These are phyloP conservation scores for Leptographium radiaticola DNA, from an alignment of 2,329 filamentous ascomycete species.

Conservation along the genomic window DNA sequence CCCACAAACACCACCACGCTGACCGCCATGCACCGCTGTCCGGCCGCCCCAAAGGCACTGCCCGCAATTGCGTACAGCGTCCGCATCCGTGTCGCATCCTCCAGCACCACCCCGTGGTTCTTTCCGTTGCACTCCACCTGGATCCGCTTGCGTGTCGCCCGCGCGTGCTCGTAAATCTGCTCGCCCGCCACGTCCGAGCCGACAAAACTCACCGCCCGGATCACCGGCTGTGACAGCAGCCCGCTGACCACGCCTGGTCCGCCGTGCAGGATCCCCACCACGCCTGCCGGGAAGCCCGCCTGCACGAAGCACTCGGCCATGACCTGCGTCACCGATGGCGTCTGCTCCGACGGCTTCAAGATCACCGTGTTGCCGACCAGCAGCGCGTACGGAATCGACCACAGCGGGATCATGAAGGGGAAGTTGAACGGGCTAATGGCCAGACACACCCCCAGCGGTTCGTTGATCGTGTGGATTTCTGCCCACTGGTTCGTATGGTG, in stretches of 20 bases:
- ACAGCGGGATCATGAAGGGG: conserved; percentile 84
- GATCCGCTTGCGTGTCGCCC: conserved; percentile 74
- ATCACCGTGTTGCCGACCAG: conserved; percentile 73
- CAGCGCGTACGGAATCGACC: conserved; percentile 74
- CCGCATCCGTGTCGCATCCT: conserved; percentile 81
- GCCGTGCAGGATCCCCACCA: conserved; percentile 72
- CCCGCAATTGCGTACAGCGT: conserved; percentile 73
- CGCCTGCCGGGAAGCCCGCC: conserved; percentile 69
- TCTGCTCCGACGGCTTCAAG: conserved; percentile 74
- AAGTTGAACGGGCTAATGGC: conserved; percentile 43
- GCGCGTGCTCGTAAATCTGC: conserved; percentile 68
- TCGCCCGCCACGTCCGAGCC: conserved; percentile 78
- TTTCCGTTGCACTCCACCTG: conserved; percentile 81
- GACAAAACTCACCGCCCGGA: conserved; percentile 79
- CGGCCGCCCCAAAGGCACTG: conserved; percentile 72
- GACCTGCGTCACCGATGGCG: conserved; percentile 69
- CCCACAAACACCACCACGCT: conserved; percentile 72
- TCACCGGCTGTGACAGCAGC: conserved; percentile 68
- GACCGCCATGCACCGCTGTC: conserved; percentile 77
- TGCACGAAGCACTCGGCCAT: conserved; percentile 65
- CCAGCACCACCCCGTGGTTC: conserved; percentile 74
- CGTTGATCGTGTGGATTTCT: conserved; percentile 71
- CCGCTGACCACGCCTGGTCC: conserved; percentile 71
- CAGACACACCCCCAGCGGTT: conserved; percentile 41
- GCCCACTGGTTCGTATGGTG: conserved; percentile 79